phyloP scores from a whole-genome alignment of 2,329 filamentous ascomycete genomes.

The Cercospora zeina region DNA sequence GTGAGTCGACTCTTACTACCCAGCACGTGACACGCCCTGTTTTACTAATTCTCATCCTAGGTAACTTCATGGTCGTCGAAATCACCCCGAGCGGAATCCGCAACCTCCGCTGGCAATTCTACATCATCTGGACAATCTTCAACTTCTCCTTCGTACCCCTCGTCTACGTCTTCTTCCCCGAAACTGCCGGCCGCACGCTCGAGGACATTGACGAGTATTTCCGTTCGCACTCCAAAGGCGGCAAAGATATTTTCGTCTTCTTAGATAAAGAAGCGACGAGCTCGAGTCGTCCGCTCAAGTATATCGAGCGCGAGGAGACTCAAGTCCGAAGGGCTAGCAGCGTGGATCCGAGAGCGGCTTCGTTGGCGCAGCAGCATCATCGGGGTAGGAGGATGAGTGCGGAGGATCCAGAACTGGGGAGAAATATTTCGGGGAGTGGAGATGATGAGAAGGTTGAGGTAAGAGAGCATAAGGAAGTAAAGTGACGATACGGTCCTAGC shows the following conservation, averaged over 20 bases:
- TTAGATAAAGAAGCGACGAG: slow-evolving; percentile 52
- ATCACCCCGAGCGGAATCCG: slow-evolving; percentile 38
- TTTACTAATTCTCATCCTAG: slow-evolving; percentile 38
- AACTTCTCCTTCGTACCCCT: slow-evolving; percentile 53
- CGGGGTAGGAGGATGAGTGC: slow-evolving; percentile 10
- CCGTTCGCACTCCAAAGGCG: slow-evolving; percentile 23
- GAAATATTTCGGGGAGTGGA: neutral
- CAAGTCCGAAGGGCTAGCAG: slow-evolving; percentile 40
- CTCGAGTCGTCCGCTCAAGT: slow-evolving; percentile 50
- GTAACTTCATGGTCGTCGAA: slow-evolving; percentile 46
- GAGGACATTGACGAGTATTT: slow-evolving; percentile 40
- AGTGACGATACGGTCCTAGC: neutral
- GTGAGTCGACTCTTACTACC: neutral
- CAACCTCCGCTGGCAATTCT: slow-evolving; percentile 38
- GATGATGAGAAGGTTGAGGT: slow-evolving; percentile 11
- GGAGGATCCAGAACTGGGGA: slow-evolving; percentile 13
- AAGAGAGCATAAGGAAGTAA: slow-evolving; percentile 12
- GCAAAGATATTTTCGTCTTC: slow-evolving; percentile 47
- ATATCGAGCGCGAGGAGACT: slow-evolving; percentile 51
- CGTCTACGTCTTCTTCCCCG: slow-evolving; percentile 45
- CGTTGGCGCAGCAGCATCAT: slow-evolving; percentile 26
- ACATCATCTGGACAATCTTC: slow-evolving; percentile 54
- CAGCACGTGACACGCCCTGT: slow-evolving; percentile 15
- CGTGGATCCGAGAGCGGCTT: slow-evolving; percentile 39
- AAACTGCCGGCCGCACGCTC: slow-evolving; percentile 39